Evolutionary conservation across 768 basidiomycete genomes (phyloP).

Genomic region (Boletus coccyginus): DNA sequence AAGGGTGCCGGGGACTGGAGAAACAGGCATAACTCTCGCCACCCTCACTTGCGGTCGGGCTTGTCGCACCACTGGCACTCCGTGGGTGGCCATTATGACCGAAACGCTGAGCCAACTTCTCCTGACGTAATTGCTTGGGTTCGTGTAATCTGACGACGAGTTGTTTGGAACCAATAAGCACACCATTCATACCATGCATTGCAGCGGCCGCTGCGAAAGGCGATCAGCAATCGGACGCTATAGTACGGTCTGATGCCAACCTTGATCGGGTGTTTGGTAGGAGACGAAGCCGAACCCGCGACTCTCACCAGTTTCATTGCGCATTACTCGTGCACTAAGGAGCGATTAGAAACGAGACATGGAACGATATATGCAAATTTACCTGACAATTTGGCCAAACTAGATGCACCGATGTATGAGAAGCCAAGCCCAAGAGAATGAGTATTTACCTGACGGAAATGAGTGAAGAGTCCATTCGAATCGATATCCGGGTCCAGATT

Average conservation of each 20-base stretch:
- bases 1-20: conserved; percentile 64
- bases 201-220: conserved; percentile 59
- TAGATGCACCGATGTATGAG: conserved; percentile 31
- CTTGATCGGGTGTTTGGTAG: conserved; percentile 80
- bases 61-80: conserved; percentile 79
- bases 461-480: conserved; percentile 78
- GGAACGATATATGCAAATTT: conserved; percentile 14
- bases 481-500: conserved; percentile 84
- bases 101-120: conserved; percentile 83
- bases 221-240: background rate
- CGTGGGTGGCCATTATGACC: conserved; percentile 78
- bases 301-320: conserved; percentile 76
- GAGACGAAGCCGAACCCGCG: conserved; percentile 93
- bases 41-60: conserved; percentile 78
- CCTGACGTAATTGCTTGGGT: conserved; percentile 87
- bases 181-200: conserved; percentile 79
- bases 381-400: conserved; percentile 92
- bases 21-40: conserved; percentile 75
- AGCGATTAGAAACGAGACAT: background rate
- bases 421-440: conserved; percentile 3
- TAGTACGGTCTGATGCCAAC: conserved; percentile 33
- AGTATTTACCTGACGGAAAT: conserved; percentile 67
- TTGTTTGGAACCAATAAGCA: conserved; percentile 66
- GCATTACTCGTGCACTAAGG: conserved; percentile 87
- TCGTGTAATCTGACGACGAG: conserved; percentile 87